Evolutionary conservation across 2,329 filamentous ascomycete genomes (phyloP), one percentile per base, ranked within the genome.

Genomic region (Colletotrichum graminicola): DNA sequence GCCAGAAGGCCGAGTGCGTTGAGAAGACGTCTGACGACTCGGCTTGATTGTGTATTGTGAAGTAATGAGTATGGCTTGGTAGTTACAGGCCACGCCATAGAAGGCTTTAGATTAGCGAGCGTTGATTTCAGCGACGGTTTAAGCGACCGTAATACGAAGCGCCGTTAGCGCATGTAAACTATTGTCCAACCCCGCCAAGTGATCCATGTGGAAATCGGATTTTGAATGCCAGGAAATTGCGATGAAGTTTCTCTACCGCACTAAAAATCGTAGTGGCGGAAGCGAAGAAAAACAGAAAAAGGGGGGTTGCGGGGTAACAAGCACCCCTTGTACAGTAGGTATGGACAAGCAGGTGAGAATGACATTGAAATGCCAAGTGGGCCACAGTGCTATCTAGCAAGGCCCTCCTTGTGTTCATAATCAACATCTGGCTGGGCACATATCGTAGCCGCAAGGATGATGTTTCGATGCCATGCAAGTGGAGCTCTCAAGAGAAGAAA

Each of bases 1-100:
- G 47, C 14, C 73, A 77, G 60, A 78, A 79, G 74, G 68, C 74
- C 10, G 72, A 75, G 14, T 72, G 74, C 52, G 43, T 76, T 11
- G 76, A 77, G 61, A 54, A 49, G 34, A 71, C 71, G 56, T 60
- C 60, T 8, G 73, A 75, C 16, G 57, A 72, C 21, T 71, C 60
- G 54, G 49, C 60, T n/a, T 74, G 34, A 73, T 32, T 16, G 23
- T 32, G 12, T 29, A 21, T 11, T 60, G 55, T 54, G 29, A 32
- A 47, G 26, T 62, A 34, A 62, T 71, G 54, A 7, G n/a, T 55
- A 10, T 12, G 65, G 21, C 16, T n/a, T 47, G 59, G 39, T 23
- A 47, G 39, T 23, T 63, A 43, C 43, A 60, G 32, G 57, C 43
- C 65, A 49, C 39, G 29, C 66, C 47, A 39, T 21, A 36, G 60